Base-by-base conservation (phyloP, 306 rosid genomes). In the Oemleria cerasiformis region DNA sequence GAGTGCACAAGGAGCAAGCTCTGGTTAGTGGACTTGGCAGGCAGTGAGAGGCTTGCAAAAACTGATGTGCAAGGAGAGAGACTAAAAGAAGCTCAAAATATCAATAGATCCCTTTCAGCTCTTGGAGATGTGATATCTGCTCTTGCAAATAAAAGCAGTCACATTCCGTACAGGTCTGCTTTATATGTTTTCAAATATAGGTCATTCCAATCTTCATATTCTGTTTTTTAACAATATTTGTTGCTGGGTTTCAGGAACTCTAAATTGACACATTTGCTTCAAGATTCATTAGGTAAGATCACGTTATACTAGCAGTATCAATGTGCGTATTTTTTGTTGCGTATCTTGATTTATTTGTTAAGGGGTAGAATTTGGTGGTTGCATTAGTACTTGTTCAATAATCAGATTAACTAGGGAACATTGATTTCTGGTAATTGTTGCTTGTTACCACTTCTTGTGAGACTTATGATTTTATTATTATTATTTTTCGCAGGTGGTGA, bases 101-200 rank as follows among this genome's bases (percentile, higher is more conserved):
- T 75, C 30, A 75, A 75, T 57, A 75, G 57, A 67, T 75, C 79
- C 13, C 51, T 75, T 20, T 68, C 79, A 17, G 79, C 79, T 23
- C 79, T 75, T 49, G 79, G 74, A 12, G 79, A 75, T 49, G 79
- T 75, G 8, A 68, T 75, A 12, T 75, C 65, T 48, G 79, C 79
- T 36, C 41, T 75, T 48, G 74, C 79, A 47, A 55, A 65, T 5
- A 75, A 67, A 41, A 68, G 40, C 36, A 20, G 47, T 44, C 79
- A 75, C 54, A 39, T 75, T 40, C 74, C 79, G 0, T 75, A 67
- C n/a, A 58, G 75, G 75, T 72, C n/a, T 17, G 16, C 34, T 34
- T 36, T 30, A 16, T 25, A 57, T 16, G 34, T 72, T 72, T 3
- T 57, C 13, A 9, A 11, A 57, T 25, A 34, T 7, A 71, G 45